phyloP scores from a whole-genome alignment of 2,329 filamentous ascomycete species.

The Pseudopyrenochaeta lycopersici region DNA sequence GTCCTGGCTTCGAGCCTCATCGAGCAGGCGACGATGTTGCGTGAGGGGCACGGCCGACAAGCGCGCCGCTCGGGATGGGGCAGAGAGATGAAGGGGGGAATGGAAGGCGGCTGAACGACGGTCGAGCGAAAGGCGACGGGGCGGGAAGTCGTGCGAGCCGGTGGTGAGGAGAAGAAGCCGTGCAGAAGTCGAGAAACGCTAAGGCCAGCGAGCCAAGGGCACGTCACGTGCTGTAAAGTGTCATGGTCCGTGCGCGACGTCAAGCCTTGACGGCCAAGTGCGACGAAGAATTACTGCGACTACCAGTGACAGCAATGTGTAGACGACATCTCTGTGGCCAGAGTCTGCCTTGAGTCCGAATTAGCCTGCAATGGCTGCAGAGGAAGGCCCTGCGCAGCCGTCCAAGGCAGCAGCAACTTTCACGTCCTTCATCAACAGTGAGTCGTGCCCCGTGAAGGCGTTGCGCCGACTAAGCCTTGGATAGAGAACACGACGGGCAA shows the following conservation, averaged over 20 bases:
- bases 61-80: constrained; percentile 32
- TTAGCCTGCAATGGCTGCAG: constrained; percentile 34
- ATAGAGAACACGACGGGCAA: constrained; percentile 55
- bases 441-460: constrained; percentile 15
- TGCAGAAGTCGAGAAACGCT: constrained; percentile 11
- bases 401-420: constrained; percentile 29
- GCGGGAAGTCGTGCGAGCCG: constrained; percentile 38
- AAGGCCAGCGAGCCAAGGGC: neutral
- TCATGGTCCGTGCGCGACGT: neutral
- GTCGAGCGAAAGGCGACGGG: constrained; percentile 21
- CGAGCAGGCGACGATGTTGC: constrained; percentile 63
- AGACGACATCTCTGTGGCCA: too few species aligned
- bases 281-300: too few species aligned
- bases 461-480: constrained; percentile 21
- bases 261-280: too few species aligned
- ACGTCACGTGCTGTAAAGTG: neutral
- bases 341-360: too few species aligned
- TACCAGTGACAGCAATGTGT: too few species aligned
- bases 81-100: constrained; percentile 18
- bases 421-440: constrained; percentile 45
- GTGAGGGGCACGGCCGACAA: constrained; percentile 26
- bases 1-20: constrained; percentile 83
- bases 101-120: constrained; percentile 34
- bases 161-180: constrained; percentile 22
- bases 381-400: constrained; percentile 25